Conservation (phyloP, 2,329 filamentous ascomycete genomes). For the Diaporthe capsici region DNA sequence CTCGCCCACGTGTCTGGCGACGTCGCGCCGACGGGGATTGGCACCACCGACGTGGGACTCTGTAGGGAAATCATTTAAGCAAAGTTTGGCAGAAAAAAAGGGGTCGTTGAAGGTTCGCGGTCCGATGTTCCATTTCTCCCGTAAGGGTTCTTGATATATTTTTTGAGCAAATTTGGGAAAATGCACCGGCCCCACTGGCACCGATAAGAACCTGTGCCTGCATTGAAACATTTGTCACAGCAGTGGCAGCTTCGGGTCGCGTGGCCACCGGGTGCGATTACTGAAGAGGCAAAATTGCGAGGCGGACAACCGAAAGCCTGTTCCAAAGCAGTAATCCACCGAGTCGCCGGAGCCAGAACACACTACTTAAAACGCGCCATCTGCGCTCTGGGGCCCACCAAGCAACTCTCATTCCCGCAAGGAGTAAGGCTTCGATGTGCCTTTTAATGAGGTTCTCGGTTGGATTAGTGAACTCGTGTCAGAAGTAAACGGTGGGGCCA, state of each 20-base stretch:
- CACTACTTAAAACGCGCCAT: not conserved
- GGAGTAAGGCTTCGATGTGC: not conserved
- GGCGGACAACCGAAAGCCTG: not conserved
- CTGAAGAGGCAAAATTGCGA: conserved; percentile 13
- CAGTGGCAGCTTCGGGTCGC: too few species aligned
- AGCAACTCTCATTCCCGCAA: not conserved
- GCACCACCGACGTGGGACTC: not conserved
- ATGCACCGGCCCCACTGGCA: not conserved
- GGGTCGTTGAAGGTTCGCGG: not conserved
- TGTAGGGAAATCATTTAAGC: conserved; percentile 24
- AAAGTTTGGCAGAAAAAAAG: not conserved
- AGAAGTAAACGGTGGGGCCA: not conserved
- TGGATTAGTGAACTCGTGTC: not conserved
- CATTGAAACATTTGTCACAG: not conserved
- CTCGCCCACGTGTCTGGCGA: not conserved
- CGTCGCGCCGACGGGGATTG: not conserved
- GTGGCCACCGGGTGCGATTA: not conserved
- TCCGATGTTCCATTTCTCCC: not conserved
- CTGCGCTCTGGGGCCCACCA: not conserved
- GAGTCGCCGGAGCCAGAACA: not conserved
- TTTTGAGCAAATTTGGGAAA: not conserved
- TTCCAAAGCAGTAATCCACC: conserved; percentile 16
- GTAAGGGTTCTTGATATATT: not conserved
- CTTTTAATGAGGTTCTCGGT: not conserved
- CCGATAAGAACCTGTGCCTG: not conserved